Percentiles rank a stretch among this genome's conserved stretches.
These are phyloP conservation scores for Vachellia pachyceras DNA, from an alignment of 306 rosid species.

Conservation along the genomic window DNA sequence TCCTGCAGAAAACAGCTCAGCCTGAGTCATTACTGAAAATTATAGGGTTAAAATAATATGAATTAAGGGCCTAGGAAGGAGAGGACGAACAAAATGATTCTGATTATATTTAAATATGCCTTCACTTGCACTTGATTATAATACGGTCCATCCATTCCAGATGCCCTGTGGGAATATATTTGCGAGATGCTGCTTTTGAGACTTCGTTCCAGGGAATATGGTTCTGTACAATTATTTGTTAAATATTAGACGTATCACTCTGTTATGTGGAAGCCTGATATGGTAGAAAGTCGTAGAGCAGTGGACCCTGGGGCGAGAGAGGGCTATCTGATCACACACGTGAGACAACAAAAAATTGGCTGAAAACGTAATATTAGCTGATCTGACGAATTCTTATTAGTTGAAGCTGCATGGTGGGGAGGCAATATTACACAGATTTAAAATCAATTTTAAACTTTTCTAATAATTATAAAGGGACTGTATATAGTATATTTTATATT, in stretches of 20 bases:
- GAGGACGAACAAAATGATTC: neutral
- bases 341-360: neutral
- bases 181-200: neutral
- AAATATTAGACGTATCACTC: neutral
- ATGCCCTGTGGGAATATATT: neutral
- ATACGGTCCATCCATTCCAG: neutral
- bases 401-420: neutral
- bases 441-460: neutral
- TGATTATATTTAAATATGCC: neutral
- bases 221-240: neutral
- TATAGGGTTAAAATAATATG: neutral
- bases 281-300: neutral
- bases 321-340: neutral
- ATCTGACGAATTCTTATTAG: neutral
- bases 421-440: neutral
- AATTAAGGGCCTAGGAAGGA: neutral
- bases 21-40: neutral
- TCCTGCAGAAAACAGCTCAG: neutral
- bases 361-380: neutral
- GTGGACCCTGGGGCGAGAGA: neutral
- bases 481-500: conserved; percentile 27
- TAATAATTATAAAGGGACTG: neutral
- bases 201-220: neutral
- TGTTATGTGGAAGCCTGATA: neutral
- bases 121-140: neutral